A percentile compares a stretch with the other conserved stretches of the same genome.
phyloP scores from a whole-genome alignment of 2,329 filamentous ascomycete genomes.

The Verticillium zaregamsianum region DNA sequence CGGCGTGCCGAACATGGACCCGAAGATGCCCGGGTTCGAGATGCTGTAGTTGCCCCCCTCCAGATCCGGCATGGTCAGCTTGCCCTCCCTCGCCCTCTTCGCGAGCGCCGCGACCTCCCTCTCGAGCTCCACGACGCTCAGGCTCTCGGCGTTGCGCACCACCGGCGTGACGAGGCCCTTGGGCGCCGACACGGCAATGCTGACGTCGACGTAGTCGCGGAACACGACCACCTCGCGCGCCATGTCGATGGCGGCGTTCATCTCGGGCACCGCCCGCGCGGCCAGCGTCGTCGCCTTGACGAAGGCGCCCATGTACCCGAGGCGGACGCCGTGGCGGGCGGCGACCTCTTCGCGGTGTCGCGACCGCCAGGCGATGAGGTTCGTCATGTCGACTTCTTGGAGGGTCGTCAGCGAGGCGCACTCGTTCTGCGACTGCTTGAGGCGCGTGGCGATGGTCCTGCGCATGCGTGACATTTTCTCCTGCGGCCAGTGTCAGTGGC shows the following conservation, averaged over 20 bases:
- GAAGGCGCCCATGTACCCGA: conserved; percentile 73
- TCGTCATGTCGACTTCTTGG: conserved; percentile 45
- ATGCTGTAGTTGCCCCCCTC: conserved; percentile 75
- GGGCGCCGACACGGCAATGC: conserved; percentile 68
- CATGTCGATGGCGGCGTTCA: conserved; percentile 58
- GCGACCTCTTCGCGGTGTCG: conserved; percentile 55
- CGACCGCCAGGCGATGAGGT: conserved; percentile 59
- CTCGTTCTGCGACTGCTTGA: conserved; percentile 65
- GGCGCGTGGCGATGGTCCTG: conserved; percentile 67
- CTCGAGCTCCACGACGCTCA: conserved; percentile 26
- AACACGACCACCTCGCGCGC: conserved; percentile 52
- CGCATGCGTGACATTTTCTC: conserved; percentile 60
- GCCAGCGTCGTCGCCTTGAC: conserved; percentile 67
- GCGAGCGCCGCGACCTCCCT: conserved; percentile 62
- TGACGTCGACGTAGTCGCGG: conserved; percentile 68
- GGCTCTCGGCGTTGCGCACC: conserved; percentile 59
- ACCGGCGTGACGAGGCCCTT: conserved; percentile 72
- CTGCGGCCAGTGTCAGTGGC: conserved; percentile 4
- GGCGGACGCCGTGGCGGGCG: conserved; percentile 26
- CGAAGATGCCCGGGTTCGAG: conserved; percentile 76
- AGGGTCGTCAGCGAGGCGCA: conserved; percentile 66
- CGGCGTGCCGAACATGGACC: conserved; percentile 48
- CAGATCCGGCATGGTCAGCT: conserved; percentile 74
- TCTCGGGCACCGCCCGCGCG: conserved; percentile 63
- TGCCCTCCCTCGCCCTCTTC: conserved; percentile 62